Evolutionary conservation across 2,329 filamentous ascomycete genomes (phyloP), one percentile per base, ranked within the genome.

Genomic region (Meredithiella fracta): DNA sequence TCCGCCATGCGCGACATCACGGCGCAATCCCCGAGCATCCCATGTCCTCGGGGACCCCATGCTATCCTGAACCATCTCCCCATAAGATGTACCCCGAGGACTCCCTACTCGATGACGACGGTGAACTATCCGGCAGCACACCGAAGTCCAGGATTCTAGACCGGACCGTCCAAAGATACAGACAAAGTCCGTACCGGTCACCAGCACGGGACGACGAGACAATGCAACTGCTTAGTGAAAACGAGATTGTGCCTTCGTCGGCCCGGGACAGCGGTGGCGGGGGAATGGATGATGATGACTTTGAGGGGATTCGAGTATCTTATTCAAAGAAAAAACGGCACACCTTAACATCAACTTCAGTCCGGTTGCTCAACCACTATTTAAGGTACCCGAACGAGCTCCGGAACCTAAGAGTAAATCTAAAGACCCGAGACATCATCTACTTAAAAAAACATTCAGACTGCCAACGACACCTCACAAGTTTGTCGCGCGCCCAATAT

Each of bases 391-490:
- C 3, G 14, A 17, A 9, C n/a, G n/a, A n/a, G 60, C 61, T 2
- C 63, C 63, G 2, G 59, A 64, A 38, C 60, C 61, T 31, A 66
- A 67, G 53, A 63, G 64, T 22, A 63, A 72, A 63, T 78, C 80
- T 59, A 88, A 96, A 65, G 86, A 86, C 2, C 74, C 97, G 7
- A 76, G 98, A 42, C 91, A 97, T 67, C 86, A 85, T 58, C 76
- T 97, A n/a, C 79, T 94, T 3, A 90, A 97, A 72, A 96, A 94
- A 69, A 96, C 86, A 58, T 98, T 94, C 71, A 86, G 91, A 31
- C 76, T 98, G 23, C 87, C 94, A 68, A 88, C 91, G 4, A 98
- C 92, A 8, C 92, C 92, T 0, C 82, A 83, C 81, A 63, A 65
- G 66, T 2, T 62, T 68, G 2, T 63, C 67, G 31, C 70, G 70